Conservation (phyloP, 306 rosid genomes). For the Cicer bijugum region DNA sequence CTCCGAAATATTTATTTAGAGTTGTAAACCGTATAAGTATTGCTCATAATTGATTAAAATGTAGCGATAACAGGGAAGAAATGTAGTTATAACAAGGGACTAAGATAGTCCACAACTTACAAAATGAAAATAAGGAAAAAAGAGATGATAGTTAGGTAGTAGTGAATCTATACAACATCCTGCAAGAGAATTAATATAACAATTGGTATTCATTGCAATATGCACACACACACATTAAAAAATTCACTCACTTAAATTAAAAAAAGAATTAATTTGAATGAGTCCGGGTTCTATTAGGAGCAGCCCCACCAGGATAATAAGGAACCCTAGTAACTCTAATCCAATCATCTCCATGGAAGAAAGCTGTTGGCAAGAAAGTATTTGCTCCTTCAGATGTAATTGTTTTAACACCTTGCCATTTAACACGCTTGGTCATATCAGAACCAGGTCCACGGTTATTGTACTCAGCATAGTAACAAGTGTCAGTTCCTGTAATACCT, state of each 20-base stretch:
- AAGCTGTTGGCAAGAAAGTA: slow-evolving; percentile 40
- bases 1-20: too few species aligned
- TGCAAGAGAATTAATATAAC: slow-evolving; percentile 9
- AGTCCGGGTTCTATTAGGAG: neutral
- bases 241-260: neutral
- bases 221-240: neutral
- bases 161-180: neutral
- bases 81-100: too few species aligned
- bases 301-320: slow-evolving; percentile 41
- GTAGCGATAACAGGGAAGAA: too few species aligned
- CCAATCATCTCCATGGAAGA: slow-evolving; percentile 62
- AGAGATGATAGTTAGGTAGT: neutral
- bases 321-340: slow-evolving; percentile 60
- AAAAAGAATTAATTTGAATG: neutral
- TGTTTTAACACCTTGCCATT: slow-evolving; percentile 67
- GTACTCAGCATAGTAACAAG: slow-evolving; percentile 64
- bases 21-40: too few species aligned
- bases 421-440: slow-evolving; percentile 48
- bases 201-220: slow-evolving; percentile 1
- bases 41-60: too few species aligned
- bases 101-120: too few species aligned
- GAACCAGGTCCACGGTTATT: slow-evolving; percentile 71
- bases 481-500: slow-evolving; percentile 45
- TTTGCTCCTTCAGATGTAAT: slow-evolving; percentile 41
- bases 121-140: neutral